Base-by-base conservation (phyloP, 805 yeast species). In the Lipomyces lipofer region DNA sequence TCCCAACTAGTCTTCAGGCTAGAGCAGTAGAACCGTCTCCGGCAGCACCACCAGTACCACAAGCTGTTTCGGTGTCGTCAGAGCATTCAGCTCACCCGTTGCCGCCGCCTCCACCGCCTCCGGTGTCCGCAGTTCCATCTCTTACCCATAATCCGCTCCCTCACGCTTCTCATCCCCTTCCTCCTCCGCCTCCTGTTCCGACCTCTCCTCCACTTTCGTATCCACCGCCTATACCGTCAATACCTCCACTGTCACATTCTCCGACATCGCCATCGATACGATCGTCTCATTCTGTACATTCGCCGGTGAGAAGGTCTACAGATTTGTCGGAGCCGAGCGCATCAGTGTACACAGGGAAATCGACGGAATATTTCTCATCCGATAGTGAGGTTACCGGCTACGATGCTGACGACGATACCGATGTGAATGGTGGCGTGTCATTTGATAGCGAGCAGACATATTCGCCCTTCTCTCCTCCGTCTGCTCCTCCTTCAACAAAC, bases 391-490 rank as follows among this genome's bases (percentile, higher is more conserved):
- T 73, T 8, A 79, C 88, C 1, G 89, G 89, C 0, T 84, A 84
- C 63, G 88, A 85, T 52, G 88, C 88, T 0, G 90, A 85, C 64
- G 86, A 80, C 45, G 83, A 78, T 52, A 71, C 74, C 0, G 73
- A 67, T 48, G 49, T 60, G 40, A 62, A 65, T 32, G 65, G 63
- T 29, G 60, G 64, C 36, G 61, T 60, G 17, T 58, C 70, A 7
- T 58, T 60, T 5, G 67, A 55, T 22, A 4, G 17, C 12, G 40
- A 36, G 17, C 12, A 24, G 65, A 59, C 30, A 49, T 59, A 17
- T 58, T 55, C 64, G 24, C 63, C 62, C 29, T 51, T 63, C 5
- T 57, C 60, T 12, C 60, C 64, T 27, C 59, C 65, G 25, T 53
- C 64, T 8, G 42, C 54, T 29, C 57, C 55, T 5, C 64, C 67